Percentiles rank a stretch among this genome's conserved stretches.
Evolutionary conservation across 495 filamentous ascomycete genomes (phyloP).

Genomic region (Penicillium manginii): DNA sequence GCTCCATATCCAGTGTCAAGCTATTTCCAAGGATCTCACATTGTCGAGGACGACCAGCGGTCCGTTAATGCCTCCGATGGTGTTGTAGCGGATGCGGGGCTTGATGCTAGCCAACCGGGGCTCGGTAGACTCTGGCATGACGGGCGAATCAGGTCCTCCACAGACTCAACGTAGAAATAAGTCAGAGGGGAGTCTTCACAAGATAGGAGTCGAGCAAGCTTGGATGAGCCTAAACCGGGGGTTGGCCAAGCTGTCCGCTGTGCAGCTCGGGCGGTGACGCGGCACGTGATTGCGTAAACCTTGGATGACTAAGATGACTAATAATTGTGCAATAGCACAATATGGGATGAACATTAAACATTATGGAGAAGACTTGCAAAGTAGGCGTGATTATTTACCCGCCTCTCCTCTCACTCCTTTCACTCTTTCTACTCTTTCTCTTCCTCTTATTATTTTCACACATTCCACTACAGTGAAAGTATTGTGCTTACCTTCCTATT

Average conservation of each 20-base stretch:
- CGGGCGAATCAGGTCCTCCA: slow-evolving; percentile 33
- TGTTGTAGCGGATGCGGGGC: slow-evolving; percentile 95
- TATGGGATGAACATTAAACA: too few species aligned
- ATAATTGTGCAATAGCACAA: neutral
- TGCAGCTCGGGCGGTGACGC: slow-evolving; percentile 34
- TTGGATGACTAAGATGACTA: neutral
- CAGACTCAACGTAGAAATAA: slow-evolving; percentile 14
- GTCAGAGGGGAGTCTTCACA: slow-evolving; percentile 14
- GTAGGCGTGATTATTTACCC: neutral
- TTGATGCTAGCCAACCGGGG: slow-evolving; percentile 80
- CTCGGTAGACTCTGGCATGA: slow-evolving; percentile 68
- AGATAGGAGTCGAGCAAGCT: slow-evolving; percentile 13
- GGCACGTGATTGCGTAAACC: slow-evolving; percentile 24
- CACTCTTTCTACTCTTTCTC: neutral
- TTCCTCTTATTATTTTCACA: neutral
- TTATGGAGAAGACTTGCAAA: neutral
- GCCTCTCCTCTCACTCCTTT: neutral
- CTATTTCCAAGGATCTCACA: slow-evolving; percentile 52
- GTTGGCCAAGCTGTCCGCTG: slow-evolving; percentile 34
- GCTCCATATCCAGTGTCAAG: slow-evolving; percentile 2
- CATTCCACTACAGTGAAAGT: neutral
- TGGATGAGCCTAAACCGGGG: slow-evolving; percentile 21
- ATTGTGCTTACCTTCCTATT: neutral
- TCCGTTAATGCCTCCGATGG: slow-evolving; percentile 96
- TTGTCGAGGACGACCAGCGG: slow-evolving; percentile 96